Evolutionary conservation across 768 basidiomycete species (phyloP), one percentile per base, ranked within the genome.

Genomic region (Myochromella boudieri): DNA sequence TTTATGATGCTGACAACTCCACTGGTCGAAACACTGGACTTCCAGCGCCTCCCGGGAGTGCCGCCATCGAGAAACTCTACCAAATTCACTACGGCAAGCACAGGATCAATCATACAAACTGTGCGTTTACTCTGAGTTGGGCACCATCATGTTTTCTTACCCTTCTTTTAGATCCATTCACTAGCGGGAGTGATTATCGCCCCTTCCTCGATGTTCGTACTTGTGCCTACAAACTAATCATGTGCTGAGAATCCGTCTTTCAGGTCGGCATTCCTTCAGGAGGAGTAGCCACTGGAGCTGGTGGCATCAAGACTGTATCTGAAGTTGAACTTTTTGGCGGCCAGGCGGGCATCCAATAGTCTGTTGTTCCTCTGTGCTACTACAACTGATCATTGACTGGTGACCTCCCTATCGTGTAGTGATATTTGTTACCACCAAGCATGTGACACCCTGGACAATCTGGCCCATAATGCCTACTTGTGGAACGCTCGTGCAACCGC

Each of bases 1-100:
- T 65, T 49, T 61, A 63, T 44, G 61, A 65, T 42, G 64, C 61
- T 21, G 62, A 67, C 46, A 64, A 63, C 44, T 62, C 55, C 24
- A 57, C 56, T 6, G 65, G 64, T 52, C 56, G 55, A 41, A 41
- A 58, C 42, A 58, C 58, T 9, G 64, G 63, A 14, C 24, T 25
- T 4, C 48, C 52, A 5, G 39, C 52, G 6, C 64, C 66, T 33
- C 42, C 60, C 38, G 64, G 64, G 31, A 64, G 63, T 40, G 60
- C 55, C 10, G 59, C 63, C 25, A 63, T 65, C 27, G 64, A 67
- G 56, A 56, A 55, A 42, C 51, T 57, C 6, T 67, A 65, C 48
- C 59, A 65, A 40, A 46, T 60, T 10, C 61, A 48, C 48, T 67
- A 60, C 40, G 29, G 42, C 18, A 34, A 54, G 47, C 40, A 53